Evolutionary conservation across 257 asterid species (phyloP), one percentile per base, ranked within the genome.

Genomic region (Capsicum rhomboideum): DNA sequence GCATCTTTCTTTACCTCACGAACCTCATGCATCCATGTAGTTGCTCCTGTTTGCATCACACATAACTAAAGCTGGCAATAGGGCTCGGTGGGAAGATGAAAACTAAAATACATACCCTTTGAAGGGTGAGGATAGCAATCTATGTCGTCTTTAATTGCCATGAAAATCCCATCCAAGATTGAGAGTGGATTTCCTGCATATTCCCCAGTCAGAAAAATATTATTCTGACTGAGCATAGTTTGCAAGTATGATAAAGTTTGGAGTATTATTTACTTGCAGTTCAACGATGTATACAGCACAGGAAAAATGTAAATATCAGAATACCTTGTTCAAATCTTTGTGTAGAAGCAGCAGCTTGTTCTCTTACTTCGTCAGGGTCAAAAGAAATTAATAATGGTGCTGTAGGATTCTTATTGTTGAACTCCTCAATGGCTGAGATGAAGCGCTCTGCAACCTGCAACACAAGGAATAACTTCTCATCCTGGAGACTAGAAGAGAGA

Each of bases 121-220:
- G 99, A 88, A 50, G 96, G 97, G 87, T 93, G 90, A 87, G 98
- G 99, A 86, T 78, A 85, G 91, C 97, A 93, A 88, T 95, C 98
- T 79, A 97, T 97, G 85, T 97, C 99, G 87, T 97, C 99, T 91
- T 97, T 97, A 71, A 97, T 90, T 78, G 99, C 99, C 84, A 97
- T 89, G 89, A 97, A 93, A 81, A 89, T 89, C 67, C 99, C 99
- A 93, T 97, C 99, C 87, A 97, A 92, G 85, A 91, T 64, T 14
- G 98, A 95, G 79, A 93, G 50, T 46, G 98, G 93, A 87, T 86
- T 89, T 79, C 98, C 99, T 97, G 94, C 93, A 85, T 44, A 63
- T 72, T 56, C 85, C 74, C 12, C 75, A 66, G 42, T 68, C 86
- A 66, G 59, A 83, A 34, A 87, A 81, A 80, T 82, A 84, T 50